Evolutionary conservation across 495 filamentous ascomycete genomes (phyloP), one percentile per base, ranked within the genome.

Genomic region (Hypoxylon subgilvum): DNA sequence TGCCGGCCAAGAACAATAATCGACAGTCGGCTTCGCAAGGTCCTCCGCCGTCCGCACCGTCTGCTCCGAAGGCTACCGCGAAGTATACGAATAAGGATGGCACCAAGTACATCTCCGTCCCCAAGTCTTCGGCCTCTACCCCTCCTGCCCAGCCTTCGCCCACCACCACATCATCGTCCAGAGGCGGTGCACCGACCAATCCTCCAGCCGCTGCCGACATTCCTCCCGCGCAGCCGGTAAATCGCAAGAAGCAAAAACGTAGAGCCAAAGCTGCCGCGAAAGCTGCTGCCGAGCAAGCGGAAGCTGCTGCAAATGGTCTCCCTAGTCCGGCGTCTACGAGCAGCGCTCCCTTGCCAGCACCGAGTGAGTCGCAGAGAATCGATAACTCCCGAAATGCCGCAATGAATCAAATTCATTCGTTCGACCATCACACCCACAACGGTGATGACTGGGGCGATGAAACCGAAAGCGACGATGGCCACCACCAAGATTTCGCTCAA

Each of bases 181-280:
- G 53, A 43, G 57, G 67, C 18, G 67, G 67, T 59, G 67, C 61
- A 19, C 61, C 69, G 18, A 70, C 56, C 14, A 48, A 47, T 18
- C 52, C 63, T 38, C 54, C 69, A 10, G 57, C 61, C 27, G 27
- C 67, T 46, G 23, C 52, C 21, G 61, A 70, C 8, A 42, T 34
- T 4, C 47, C 65, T 13, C 61, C 69, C 41, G 72, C 69, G 46
- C 71, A 79, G 42, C 61, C 72, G 3, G 88, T 93, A 34, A 96
- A 96, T 73, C 85, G 89, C 67, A 96, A 96, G 76, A 96, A 96
- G 73, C 88, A 92, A 70, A 96, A 96, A 73, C 83, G 88, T 23
- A 85, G 88, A 57, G 79, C 86, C 52, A 93, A 92, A 71, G 88
- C 88, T 40, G 89, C 89, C 32, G 83, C 88, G 13, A 81, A 86